Conservation (phyloP, 176 grass and related monocot species). For the Carex littledalei region DNA sequence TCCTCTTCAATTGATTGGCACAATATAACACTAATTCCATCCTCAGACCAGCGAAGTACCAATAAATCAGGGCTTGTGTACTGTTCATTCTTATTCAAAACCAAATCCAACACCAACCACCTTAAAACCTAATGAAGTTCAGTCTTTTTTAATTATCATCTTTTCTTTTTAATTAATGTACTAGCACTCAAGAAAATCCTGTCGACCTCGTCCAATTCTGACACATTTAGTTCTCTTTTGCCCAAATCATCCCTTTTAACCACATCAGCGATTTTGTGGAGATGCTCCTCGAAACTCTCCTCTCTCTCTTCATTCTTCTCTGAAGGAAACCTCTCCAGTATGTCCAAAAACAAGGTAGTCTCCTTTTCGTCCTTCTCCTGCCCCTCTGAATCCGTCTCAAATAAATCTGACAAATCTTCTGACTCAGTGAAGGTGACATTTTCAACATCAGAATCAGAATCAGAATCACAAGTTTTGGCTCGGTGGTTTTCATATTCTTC, state of each 20-base stretch:
- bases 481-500: slow-evolving; percentile 28
- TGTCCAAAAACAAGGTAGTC: slow-evolving; percentile 56
- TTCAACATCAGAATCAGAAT: slow-evolving; percentile 44
- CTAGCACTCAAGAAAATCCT: slow-evolving; percentile 97
- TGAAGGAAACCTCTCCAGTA: slow-evolving; percentile 69
- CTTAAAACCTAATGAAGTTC: neutral
- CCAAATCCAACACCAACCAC: neutral
- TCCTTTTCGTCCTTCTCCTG: slow-evolving; percentile 37
- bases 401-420: slow-evolving; percentile 82
- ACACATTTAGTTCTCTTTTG: slow-evolving; percentile 65
- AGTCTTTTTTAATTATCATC: slow-evolving; percentile 8
- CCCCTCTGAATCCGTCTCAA: slow-evolving; percentile 81
- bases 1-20: neutral
- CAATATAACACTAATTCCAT: neutral
- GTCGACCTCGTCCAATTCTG: slow-evolving; percentile 83
- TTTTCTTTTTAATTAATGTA: slow-evolving; percentile 73
- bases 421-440: slow-evolving; percentile 56
- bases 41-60: neutral
- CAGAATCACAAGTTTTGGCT: slow-evolving; percentile 32
- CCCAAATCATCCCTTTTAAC: slow-evolving; percentile 47
- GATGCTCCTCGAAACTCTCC: slow-evolving; percentile 88
- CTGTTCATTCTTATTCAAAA: neutral
- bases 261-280: slow-evolving; percentile 63
- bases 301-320: slow-evolving; percentile 30
- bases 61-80: neutral